Evolutionary conservation across 768 basidiomycete species (phyloP), one percentile per base, ranked within the genome.

Genomic region (Suillus sp.): DNA sequence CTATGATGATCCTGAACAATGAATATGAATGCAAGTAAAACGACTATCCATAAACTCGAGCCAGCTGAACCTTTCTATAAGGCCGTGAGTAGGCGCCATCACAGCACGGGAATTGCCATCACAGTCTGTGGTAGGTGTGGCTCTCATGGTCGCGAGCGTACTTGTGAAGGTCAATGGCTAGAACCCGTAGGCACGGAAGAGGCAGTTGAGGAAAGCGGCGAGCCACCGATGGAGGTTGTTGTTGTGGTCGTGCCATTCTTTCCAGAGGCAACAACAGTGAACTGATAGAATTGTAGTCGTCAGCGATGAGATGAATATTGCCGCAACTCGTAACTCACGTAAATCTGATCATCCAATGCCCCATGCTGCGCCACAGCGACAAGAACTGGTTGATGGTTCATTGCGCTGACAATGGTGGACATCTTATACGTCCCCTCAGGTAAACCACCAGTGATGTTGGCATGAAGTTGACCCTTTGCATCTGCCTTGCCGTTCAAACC

Each of bases 371-470:
- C 78, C 27, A 78, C 62, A n/a, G 72, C 75, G 61, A 78, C 69
- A 16, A 73, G 62, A 20, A 71, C 73, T 13, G 73, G 72, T 48
- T 83, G 83, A 63, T 83, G 82, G 71, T 84, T 85, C 53, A 81
- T 76, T 16, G 81, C 80, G 11, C 78, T 65, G 69, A 80, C 80
- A 72, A 81, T 79, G 45, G 75, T 72, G 45, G 75, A 72, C 65
- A 86, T 68, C 66, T 77, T 78, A 74, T 86, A 87, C 16, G 73
- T 63, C 54, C 88, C 88, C 32, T 76, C 78, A 11, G 81, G 79
- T 8, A 90, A 78, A 54, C 88, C 88, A 34, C 77, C 80, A 1
- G 78, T 75, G 62, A 90, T 83, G 27, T 74, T 76, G 22, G 81
- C 77, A 43, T 79, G 73, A 6, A 88, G 76, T 11, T 79, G 48